phyloP scores from a whole-genome alignment of 2,329 filamentous ascomycete genomes.

The Paraphaeosphaeria sporulosa region DNA sequence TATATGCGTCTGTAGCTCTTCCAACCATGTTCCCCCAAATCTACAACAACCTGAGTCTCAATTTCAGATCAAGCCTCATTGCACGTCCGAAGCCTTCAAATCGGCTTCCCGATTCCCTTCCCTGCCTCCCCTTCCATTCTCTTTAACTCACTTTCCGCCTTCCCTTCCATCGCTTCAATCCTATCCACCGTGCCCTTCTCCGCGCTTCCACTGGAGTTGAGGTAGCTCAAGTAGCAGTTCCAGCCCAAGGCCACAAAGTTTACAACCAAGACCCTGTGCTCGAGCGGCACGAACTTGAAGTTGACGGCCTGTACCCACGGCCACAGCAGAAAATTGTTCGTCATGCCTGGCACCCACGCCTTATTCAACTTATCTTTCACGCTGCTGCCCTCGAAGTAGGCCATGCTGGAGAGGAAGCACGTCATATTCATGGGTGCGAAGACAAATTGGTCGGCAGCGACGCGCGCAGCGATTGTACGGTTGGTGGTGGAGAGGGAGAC shows the following conservation, averaged over 20 bases:
- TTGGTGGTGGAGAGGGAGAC: slow-evolving; percentile 71
- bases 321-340: slow-evolving; percentile 89
- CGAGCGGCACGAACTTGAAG: slow-evolving; percentile 84
- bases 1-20: background rate
- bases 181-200: slow-evolving; percentile 10
- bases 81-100: background rate
- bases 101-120: background rate
- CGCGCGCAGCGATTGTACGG: slow-evolving; percentile 77
- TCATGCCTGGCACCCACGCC: slow-evolving; percentile 75
- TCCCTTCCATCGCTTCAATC: slow-evolving; percentile 17
- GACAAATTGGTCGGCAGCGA: slow-evolving; percentile 77
- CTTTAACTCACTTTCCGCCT: background rate
- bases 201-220: slow-evolving; percentile 44
- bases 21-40: background rate
- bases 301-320: slow-evolving; percentile 84
- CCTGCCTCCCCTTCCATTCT: background rate
- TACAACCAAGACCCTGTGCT: slow-evolving; percentile 84
- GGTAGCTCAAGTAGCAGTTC: slow-evolving; percentile 52
- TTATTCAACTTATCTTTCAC: slow-evolving; percentile 74
- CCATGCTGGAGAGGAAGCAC: slow-evolving; percentile 84
- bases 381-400: slow-evolving; percentile 74
- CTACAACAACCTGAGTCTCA: background rate
- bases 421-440: slow-evolving; percentile 85
- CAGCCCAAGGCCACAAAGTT: slow-evolving; percentile 77
- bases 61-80: background rate